phyloP scores from a whole-genome alignment of 2,329 filamentous ascomycete species.

The Alternaria arbusti region DNA sequence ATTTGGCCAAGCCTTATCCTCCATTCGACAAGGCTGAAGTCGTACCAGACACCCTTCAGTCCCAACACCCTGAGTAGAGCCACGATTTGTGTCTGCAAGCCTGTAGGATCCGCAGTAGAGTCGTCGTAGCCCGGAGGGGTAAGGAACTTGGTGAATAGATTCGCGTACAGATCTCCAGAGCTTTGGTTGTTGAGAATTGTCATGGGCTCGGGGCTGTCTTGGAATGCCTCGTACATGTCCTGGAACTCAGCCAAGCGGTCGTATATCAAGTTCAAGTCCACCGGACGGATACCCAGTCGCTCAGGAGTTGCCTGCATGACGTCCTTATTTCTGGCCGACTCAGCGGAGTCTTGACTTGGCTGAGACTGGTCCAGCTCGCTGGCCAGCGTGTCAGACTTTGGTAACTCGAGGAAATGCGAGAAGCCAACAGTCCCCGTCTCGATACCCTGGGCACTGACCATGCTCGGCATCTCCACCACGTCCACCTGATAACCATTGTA shows the following conservation, averaged over 20 bases:
- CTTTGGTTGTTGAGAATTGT: constrained; percentile 58
- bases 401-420: constrained; percentile 70
- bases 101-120: constrained; percentile 61
- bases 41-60: constrained; percentile 72
- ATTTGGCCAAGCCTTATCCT: constrained; percentile 75
- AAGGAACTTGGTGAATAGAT: constrained; percentile 52
- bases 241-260: constrained; percentile 48
- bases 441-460: constrained; percentile 74
- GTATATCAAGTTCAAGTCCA: constrained; percentile 41
- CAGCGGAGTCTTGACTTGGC: constrained; percentile 35
- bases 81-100: constrained; percentile 73
- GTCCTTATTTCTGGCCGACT: constrained; percentile 54
- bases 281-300: constrained; percentile 45
- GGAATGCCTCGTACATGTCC: constrained; percentile 62
- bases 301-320: constrained; percentile 45
- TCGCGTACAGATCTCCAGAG: constrained; percentile 58
- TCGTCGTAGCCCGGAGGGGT: constrained; percentile 48
- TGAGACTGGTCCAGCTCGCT: constrained; percentile 61
- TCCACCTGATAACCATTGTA: constrained; percentile 42
- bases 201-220: constrained; percentile 61
- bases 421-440: constrained; percentile 76
- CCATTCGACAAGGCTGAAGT: constrained; percentile 78
- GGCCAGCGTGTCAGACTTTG: constrained; percentile 66
- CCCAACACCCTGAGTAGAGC: constrained; percentile 70
- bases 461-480: constrained; percentile 67